These are phyloP conservation scores for Endocladia muricata DNA, from an alignment of 31 red algal species.

Conservation along the genomic window DNA sequence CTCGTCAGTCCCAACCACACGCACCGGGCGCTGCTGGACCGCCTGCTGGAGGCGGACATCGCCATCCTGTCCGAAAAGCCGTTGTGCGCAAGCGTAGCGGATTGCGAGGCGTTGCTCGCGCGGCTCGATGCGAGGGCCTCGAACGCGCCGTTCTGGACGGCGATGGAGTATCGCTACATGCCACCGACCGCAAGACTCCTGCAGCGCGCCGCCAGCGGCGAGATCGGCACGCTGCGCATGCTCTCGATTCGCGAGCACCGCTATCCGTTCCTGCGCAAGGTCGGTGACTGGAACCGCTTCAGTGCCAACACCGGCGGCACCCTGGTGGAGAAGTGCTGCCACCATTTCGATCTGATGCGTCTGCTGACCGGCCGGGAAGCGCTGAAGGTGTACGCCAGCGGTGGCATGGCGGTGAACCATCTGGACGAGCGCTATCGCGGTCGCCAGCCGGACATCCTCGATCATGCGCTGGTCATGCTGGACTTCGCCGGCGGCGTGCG, in stretches of 20 bases:
- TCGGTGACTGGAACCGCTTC: conserved; percentile 34
- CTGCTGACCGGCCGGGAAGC: neutral
- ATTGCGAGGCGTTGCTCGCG: no score
- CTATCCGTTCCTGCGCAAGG: conserved; percentile 31
- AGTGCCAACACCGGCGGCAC: conserved; percentile 17
- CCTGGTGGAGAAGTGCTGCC: conserved; percentile 44
- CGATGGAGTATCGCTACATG: conserved; percentile 50
- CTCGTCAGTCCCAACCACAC: no score
- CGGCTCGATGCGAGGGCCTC: no score
- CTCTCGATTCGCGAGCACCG: conserved; percentile 27
- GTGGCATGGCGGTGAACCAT: conserved; percentile 22
- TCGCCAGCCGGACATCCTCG: conserved; percentile 21
- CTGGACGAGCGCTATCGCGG: conserved; percentile 22
- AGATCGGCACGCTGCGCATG: conserved; percentile 1
- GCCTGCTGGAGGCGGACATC: no score
- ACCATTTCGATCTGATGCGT: conserved; percentile 22
- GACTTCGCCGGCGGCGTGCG: neutral
- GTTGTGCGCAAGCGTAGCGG: no score
- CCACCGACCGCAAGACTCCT: conserved; percentile 8
- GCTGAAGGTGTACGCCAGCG: conserved; percentile 1
- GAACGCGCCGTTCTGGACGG: conserved; percentile 13
- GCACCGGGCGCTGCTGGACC: no score
- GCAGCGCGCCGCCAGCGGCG: neutral
- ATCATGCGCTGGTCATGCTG: conserved; percentile 23
- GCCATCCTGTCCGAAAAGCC: no score